Evolutionary conservation across 129 eudicot genomes (phyloP).

Genomic region (Daucus carota): DNA sequence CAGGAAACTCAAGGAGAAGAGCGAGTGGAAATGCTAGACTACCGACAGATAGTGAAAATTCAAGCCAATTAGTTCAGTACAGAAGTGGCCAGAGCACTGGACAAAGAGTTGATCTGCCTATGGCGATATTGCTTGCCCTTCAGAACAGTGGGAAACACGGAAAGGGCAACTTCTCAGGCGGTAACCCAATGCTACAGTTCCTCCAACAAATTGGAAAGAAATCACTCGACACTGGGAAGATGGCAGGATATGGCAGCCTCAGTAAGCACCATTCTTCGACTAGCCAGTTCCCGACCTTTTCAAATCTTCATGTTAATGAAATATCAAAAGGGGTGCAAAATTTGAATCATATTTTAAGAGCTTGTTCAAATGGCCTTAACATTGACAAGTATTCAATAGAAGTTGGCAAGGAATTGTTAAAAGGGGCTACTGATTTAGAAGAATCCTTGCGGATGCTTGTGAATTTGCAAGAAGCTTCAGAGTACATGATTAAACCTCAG

Average conservation of each 20-base stretch:
- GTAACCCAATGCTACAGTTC: conserved; percentile 44
- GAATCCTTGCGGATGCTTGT: conserved; percentile 85
- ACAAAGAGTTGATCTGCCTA: conserved; percentile 45
- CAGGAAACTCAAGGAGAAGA: conserved; percentile 24
- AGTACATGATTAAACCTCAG: conserved; percentile 34
- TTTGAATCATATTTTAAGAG: conserved; percentile 56
- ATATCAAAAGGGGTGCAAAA: conserved; percentile 81
- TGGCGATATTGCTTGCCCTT: conserved; percentile 60
- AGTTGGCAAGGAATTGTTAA: conserved; percentile 65
- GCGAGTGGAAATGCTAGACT: conserved; percentile 23
- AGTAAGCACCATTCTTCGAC: conserved; percentile 23
- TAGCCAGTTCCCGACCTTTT: conserved; percentile 36
- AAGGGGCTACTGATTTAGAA: conserved; percentile 84
- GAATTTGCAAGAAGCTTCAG: conserved; percentile 70
- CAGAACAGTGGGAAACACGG: conserved; percentile 46
- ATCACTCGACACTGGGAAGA: conserved; percentile 32
- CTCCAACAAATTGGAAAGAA: conserved; percentile 52
- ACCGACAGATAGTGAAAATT: conserved; percentile 28
- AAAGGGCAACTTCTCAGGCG: conserved; percentile 34
- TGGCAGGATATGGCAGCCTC: conserved; percentile 20
- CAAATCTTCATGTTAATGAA: conserved; percentile 59
- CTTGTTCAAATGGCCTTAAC: conserved; percentile 42
- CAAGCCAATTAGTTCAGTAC: conserved; percentile 60
- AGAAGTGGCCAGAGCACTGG: conserved; percentile 34
- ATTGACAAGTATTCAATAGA: conserved; percentile 48